Evolutionary conservation across 768 basidiomycete species (phyloP).

Genomic region (Chlorophyllum brunneum): DNA sequence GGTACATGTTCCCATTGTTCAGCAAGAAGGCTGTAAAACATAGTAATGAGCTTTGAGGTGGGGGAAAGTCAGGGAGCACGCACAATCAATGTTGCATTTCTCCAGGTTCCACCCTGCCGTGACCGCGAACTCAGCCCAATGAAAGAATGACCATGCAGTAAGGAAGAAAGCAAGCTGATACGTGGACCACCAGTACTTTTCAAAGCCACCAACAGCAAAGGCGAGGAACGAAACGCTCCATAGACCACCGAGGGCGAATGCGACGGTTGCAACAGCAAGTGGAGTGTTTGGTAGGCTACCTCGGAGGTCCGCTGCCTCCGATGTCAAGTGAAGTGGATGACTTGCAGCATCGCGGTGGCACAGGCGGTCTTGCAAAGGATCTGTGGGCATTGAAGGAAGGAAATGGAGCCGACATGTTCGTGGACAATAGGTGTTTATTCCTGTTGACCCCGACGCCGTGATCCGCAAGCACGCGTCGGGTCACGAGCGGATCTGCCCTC

Average conservation of each 20-base stretch:
- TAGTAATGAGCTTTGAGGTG: neutral
- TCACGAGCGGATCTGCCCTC: neutral
- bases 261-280: constrained; percentile 68
- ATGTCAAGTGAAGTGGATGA: constrained; percentile 45
- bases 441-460: constrained; percentile 1
- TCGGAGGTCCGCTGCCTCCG: constrained; percentile 25
- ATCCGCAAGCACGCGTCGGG: neutral
- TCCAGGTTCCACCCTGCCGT: constrained; percentile 95
- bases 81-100: constrained; percentile 91
- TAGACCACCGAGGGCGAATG: constrained; percentile 78
- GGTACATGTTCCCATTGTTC: constrained; percentile 85
- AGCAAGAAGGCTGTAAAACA: constrained; percentile 75
- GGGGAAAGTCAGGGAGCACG: constrained; percentile 28
- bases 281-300: constrained; percentile 89
- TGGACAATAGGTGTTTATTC: constrained; percentile 14
- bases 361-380: constrained; percentile 40
- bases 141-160: constrained; percentile 82
- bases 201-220: constrained; percentile 44
- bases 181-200: constrained; percentile 56
- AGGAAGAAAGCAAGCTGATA: constrained; percentile 82
- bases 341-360: constrained; percentile 31
- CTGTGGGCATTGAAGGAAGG: constrained; percentile 26
- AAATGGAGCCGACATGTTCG: constrained; percentile 3
- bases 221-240: constrained; percentile 57
- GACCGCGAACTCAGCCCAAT: constrained; percentile 92